Percentiles rank a stretch among this genome's conserved stretches.
These are phyloP conservation scores for Pleurotus citrinopileatus DNA, from an alignment of 768 basidiomycete genomes.

Conservation along the genomic window DNA sequence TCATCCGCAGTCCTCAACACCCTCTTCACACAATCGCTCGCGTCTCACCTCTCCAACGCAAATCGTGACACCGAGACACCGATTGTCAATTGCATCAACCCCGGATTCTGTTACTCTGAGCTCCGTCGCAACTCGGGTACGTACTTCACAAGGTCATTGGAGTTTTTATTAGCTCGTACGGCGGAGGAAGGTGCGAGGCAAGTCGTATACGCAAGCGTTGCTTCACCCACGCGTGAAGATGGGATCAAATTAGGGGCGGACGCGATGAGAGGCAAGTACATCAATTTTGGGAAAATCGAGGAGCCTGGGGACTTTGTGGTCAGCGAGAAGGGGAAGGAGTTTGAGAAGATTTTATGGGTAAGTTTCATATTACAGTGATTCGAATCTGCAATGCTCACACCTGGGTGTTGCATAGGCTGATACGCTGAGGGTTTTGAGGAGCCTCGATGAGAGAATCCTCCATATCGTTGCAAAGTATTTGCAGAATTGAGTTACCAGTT, in stretches of 20 bases:
- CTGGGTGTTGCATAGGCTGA: slow-evolving; percentile 13
- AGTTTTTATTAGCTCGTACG: slow-evolving; percentile 36
- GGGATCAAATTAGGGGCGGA: slow-evolving; percentile 12
- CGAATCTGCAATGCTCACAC: not conserved
- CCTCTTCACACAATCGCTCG: slow-evolving; percentile 35
- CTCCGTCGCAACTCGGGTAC: slow-evolving; percentile 29
- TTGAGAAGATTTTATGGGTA: not conserved
- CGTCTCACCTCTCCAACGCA: slow-evolving; percentile 23
- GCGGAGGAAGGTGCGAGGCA: slow-evolving; percentile 34
- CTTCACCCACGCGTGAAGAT: not conserved
- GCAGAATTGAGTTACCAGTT: too few species aligned
- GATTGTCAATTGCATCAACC: slow-evolving; percentile 36
- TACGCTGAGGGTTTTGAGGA: slow-evolving; percentile 16
- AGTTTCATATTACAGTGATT: not conserved
- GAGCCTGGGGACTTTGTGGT: slow-evolving; percentile 34
- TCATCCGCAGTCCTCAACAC: slow-evolving; percentile 33
- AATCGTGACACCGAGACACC: slow-evolving; percentile 17
- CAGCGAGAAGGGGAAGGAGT: slow-evolving; percentile 24
- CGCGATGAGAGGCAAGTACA: slow-evolving; percentile 27
- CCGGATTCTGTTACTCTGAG: slow-evolving; percentile 39
- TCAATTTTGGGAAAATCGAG: slow-evolving; percentile 17
- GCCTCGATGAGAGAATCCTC: slow-evolving; percentile 16
- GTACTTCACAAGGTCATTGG: too few species aligned
- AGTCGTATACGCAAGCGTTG: slow-evolving; percentile 32
- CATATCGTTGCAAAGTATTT: slow-evolving; percentile 18